Evolutionary conservation across 2,329 filamentous ascomycete species (phyloP).

Genomic region (Trichoderma polysporum): DNA sequence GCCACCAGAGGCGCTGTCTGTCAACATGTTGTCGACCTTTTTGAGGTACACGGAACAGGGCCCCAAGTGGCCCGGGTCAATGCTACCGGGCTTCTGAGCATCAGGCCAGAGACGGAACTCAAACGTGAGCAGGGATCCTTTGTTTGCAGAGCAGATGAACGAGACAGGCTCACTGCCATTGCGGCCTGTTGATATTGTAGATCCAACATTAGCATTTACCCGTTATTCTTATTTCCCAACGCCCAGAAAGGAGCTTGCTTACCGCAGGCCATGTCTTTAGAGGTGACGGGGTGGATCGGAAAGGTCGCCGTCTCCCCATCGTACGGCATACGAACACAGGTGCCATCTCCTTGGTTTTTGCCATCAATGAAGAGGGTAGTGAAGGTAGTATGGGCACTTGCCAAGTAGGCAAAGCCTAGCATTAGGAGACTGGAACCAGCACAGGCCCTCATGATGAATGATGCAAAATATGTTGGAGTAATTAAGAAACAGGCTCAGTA

Average conservation of each 20-base stretch:
- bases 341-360: slow-evolving; percentile 66
- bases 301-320: slow-evolving; percentile 51
- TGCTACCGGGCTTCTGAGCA: slow-evolving; percentile 50
- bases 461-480: background rate
- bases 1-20: slow-evolving; percentile 54
- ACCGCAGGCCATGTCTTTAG: slow-evolving; percentile 71
- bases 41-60: slow-evolving; percentile 75
- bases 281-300: slow-evolving; percentile 58
- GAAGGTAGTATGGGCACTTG: slow-evolving; percentile 60
- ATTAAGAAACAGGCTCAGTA: background rate
- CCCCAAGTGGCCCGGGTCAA: slow-evolving; percentile 64
- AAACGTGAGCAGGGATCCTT: slow-evolving; percentile 61
- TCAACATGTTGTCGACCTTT: slow-evolving; percentile 57
- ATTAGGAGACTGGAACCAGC: slow-evolving; percentile 28
- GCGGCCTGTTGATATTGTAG: slow-evolving; percentile 38
- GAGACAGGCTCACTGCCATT: slow-evolving; percentile 46
- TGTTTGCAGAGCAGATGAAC: slow-evolving; percentile 49
- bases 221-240: background rate
- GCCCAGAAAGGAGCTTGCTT: slow-evolving; percentile 31
- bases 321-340: slow-evolving; percentile 67
- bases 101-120: slow-evolving; percentile 64
- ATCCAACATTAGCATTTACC: background rate
- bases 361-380: slow-evolving; percentile 64
- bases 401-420: slow-evolving; percentile 40
- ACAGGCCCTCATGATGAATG: slow-evolving; percentile 37